Percentiles rank a stretch among this genome's conserved stretches.
phyloP scores from a whole-genome alignment of 108 stramenopile genomes.

The Skeletonema tropicum region DNA sequence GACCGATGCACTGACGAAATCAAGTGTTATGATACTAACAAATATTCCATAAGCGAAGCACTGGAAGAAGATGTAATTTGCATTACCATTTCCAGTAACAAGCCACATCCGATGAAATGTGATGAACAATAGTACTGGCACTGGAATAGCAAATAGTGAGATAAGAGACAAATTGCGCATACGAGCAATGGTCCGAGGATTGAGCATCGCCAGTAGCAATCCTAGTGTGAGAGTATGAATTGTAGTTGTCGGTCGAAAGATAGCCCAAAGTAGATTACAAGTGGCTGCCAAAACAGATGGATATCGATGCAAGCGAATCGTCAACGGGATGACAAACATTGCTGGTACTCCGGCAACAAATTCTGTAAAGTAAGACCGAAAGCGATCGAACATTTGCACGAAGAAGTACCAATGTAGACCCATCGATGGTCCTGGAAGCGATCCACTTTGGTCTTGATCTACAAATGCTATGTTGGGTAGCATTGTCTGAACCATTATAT shows the following conservation, averaged over 20 bases:
- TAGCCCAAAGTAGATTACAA: constrained; percentile 58
- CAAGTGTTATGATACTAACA: constrained; percentile 45
- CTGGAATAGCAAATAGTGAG: constrained; percentile 57
- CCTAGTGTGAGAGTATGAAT: constrained; percentile 66
- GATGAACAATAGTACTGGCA: constrained; percentile 67
- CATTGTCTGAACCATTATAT: constrained; percentile 18
- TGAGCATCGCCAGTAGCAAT: constrained; percentile 53
- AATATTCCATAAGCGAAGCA: constrained; percentile 81
- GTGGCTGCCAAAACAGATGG: constrained; percentile 65
- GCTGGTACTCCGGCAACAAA: constrained; percentile 59
- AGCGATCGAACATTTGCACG: constrained; percentile 82
- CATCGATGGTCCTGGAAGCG: constrained; percentile 59
- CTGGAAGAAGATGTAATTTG: constrained; percentile 87
- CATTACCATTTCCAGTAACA: constrained; percentile 75
- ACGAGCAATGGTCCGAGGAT: constrained; percentile 62
- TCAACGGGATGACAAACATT: constrained; percentile 63
- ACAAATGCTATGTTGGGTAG: constrained; percentile 35
- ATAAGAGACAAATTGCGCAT: constrained; percentile 61
- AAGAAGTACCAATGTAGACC: constrained; percentile 83
- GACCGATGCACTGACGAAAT: constrained; percentile 49
- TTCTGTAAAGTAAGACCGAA: constrained; percentile 65
- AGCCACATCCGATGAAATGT: constrained; percentile 83
- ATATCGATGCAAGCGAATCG: constrained; percentile 62
- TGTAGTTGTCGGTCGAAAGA: constrained; percentile 67
- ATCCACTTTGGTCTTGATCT: constrained; percentile 49